Conservation (phyloP, 129 eudicot species). For the Artemisia argyi region DNA sequence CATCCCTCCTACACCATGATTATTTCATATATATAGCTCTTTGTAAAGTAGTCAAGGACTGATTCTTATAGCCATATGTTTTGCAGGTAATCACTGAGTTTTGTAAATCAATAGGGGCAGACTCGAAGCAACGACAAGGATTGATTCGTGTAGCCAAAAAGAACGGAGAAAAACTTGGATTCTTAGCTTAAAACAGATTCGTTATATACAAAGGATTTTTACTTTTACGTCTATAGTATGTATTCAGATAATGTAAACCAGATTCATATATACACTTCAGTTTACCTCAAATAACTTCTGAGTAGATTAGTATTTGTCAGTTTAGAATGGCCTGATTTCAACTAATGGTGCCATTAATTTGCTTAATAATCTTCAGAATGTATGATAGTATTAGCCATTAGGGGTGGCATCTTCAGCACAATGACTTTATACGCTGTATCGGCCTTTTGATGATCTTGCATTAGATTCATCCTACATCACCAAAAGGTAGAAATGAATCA, state of each 20-base stretch:
- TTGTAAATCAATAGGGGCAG: conserved; percentile 97
- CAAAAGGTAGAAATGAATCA: neutral
- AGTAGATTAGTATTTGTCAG: no score
- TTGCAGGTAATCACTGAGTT: conserved; percentile 90
- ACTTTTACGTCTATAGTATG: conserved; percentile 26
- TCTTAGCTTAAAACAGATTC: conserved; percentile 53
- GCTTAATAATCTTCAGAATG: no score
- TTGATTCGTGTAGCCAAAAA: conserved; percentile 92
- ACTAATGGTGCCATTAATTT: no score
- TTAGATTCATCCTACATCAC: conserved; percentile 32
- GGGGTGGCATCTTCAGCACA: conserved; percentile 1
- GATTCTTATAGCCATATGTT: no score
- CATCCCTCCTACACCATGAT: no score
- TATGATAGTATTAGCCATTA: no score
- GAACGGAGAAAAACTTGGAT: conserved; percentile 90
- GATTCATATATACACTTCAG: no score
- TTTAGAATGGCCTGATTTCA: no score
- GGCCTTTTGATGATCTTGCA: conserved; percentile 31
- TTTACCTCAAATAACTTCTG: no score
- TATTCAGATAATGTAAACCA: conserved; percentile 21
- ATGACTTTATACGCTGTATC: conserved; percentile 19
- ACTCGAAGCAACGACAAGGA: conserved; percentile 92
- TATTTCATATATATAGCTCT: no score
- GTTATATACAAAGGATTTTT: conserved; percentile 26
- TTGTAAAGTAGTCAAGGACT: no score